Conservation (phyloP, 1,284 basidiomycete genomes). For the Meira miltonrushii region DNA sequence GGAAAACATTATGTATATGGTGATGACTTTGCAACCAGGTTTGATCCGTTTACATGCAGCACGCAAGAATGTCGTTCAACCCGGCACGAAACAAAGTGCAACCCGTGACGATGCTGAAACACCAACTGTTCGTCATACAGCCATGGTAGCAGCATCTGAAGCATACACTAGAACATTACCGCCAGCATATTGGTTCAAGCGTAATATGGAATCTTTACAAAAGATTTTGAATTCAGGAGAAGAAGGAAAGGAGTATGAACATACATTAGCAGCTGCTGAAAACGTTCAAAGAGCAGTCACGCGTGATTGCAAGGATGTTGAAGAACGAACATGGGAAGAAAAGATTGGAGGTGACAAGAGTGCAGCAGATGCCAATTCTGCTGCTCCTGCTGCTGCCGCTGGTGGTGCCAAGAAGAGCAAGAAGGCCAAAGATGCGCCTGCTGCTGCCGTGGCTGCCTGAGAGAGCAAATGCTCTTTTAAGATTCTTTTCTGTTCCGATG, state of each 20-base stretch:
- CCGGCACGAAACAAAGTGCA: constrained; percentile 40
- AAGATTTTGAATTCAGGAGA: constrained; percentile 31
- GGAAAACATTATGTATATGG: constrained; percentile 47
- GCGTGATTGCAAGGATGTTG: constrained; percentile 41
- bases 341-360: constrained; percentile 26
- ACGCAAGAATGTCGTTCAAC: constrained; percentile 44
- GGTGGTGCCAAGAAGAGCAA: constrained; percentile 6
- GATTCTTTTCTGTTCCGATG: no score
- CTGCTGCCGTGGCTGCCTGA: background rate
- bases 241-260: constrained; percentile 30
- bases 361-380: background rate
- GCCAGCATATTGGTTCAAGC: constrained; percentile 46
- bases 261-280: constrained; percentile 34
- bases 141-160: constrained; percentile 40
- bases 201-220: constrained; percentile 37
- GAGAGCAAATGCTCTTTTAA: no score
- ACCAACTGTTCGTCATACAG: constrained; percentile 40
- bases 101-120: constrained; percentile 38
- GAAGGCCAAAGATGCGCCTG: constrained; percentile 3
- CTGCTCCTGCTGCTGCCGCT: background rate
- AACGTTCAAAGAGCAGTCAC: constrained; percentile 27
- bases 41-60: constrained; percentile 37
- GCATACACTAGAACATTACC: constrained; percentile 39
- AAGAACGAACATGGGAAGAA: constrained; percentile 48
- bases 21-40: constrained; percentile 42